phyloP scores from a whole-genome alignment of 2,329 filamentous ascomycete species.

The Waltergamsia citrina region DNA sequence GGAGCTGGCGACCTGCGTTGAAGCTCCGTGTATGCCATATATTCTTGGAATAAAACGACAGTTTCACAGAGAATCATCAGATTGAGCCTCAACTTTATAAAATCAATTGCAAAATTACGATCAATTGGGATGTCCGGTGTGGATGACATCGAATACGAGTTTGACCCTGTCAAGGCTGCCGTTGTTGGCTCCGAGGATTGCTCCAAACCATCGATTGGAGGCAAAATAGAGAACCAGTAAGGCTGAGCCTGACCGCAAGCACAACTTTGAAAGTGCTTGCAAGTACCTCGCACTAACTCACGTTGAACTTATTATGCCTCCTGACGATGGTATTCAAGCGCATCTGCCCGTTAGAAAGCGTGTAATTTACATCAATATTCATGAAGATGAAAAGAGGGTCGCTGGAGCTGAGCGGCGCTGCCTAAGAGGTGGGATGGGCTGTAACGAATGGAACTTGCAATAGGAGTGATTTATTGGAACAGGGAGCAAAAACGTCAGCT shows the following conservation, averaged over 20 bases:
- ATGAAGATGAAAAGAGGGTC: constrained; percentile 22
- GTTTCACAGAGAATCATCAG: neutral
- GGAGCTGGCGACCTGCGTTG: no score
- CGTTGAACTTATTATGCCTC: constrained; percentile 85
- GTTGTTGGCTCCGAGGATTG: constrained; percentile 43
- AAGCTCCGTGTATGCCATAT: no score
- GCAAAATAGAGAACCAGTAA: constrained; percentile 51
- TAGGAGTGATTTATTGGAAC: neutral
- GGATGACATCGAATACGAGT: constrained; percentile 43
- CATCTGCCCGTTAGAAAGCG: constrained; percentile 52
- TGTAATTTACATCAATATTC: no score
- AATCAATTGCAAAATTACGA: constrained; percentile 22
- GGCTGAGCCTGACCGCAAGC: constrained; percentile 64
- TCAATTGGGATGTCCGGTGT: no score
- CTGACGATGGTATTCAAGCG: constrained; percentile 90
- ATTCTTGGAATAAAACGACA: no score
- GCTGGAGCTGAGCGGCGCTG: constrained; percentile 5
- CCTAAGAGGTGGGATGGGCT: no score
- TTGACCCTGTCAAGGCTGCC: constrained; percentile 43
- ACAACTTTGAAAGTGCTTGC: constrained; percentile 49
- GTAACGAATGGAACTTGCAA: neutral
- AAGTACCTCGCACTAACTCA: constrained; percentile 61
- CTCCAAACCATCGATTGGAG: constrained; percentile 52
- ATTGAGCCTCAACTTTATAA: constrained; percentile 17
- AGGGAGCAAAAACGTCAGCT: neutral